Evolutionary conservation across 2,329 filamentous ascomycete species (phyloP).

Genomic region (Fusarium piperis): DNA sequence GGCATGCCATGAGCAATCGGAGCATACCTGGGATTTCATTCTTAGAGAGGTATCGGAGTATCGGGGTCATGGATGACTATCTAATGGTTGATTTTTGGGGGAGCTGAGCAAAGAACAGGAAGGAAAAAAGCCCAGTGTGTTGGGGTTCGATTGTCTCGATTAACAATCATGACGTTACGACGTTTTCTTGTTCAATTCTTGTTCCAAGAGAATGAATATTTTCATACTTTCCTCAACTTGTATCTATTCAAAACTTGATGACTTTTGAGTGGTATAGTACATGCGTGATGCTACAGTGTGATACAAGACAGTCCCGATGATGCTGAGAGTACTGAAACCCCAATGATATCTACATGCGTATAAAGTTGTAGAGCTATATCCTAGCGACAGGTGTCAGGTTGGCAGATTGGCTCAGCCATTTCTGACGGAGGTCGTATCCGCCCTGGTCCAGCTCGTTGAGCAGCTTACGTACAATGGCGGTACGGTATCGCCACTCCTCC

Average conservation of each 20-base stretch:
- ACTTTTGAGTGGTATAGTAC: neutral
- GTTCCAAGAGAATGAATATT: neutral
- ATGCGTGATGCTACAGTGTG: conserved; percentile 18
- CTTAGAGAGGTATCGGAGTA: conserved; percentile 32
- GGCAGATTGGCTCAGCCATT: conserved; percentile 22
- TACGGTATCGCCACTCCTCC: conserved; percentile 47
- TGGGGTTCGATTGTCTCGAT: conserved; percentile 13
- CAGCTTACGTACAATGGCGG: conserved; percentile 35
- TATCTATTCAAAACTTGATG: neutral
- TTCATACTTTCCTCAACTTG: neutral
- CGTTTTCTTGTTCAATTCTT: neutral
- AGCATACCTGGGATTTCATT: conserved; percentile 25
- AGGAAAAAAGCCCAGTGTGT: conserved; percentile 9
- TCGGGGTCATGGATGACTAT: conserved; percentile 11
- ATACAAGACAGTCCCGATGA: conserved; percentile 6
- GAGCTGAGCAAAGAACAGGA: conserved; percentile 16
- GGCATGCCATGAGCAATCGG: conserved; percentile 14
- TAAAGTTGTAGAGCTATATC: neutral
- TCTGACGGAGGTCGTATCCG: conserved; percentile 15
- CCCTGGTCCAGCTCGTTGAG: conserved; percentile 31
- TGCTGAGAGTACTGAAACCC: neutral
- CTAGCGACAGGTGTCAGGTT: neutral
- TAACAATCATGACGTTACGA: conserved; percentile 38
- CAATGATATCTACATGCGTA: neutral
- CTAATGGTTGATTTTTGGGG: conserved; percentile 20